phyloP scores from a whole-genome alignment of 176 grass and related monocot species.

The Puya raimondii region DNA sequence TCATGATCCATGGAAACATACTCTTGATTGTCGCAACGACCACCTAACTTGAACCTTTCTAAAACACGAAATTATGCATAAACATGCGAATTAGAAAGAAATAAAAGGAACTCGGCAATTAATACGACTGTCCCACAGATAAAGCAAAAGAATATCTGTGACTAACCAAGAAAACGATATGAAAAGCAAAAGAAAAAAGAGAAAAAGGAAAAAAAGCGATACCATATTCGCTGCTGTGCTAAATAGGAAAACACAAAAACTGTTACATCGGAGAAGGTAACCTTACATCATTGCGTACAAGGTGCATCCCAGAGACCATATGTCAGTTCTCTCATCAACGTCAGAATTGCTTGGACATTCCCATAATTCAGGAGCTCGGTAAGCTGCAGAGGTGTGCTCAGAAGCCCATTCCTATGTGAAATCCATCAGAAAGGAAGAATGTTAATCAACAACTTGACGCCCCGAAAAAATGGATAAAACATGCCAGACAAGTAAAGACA shows the following conservation, averaged over 20 bases:
- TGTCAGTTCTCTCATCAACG: slow-evolving; percentile 78
- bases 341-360: slow-evolving; percentile 52
- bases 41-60: no score
- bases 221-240: no score
- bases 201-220: no score
- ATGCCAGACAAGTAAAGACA: not conserved
- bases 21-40: no score
- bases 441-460: no score
- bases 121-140: no score
- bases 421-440: not conserved
- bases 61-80: no score
- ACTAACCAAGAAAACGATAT: not conserved
- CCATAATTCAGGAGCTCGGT: slow-evolving; percentile 78
- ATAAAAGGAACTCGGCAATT: no score
- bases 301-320: slow-evolving; percentile 85
- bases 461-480: not conserved
- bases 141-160: no score
- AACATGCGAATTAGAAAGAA: no score
- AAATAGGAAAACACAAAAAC: not conserved
- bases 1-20: no score
- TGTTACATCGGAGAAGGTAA: not conserved
- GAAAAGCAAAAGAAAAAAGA: not conserved
- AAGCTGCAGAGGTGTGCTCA: slow-evolving; percentile 59
- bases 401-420: slow-evolving; percentile 72
- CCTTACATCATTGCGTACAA: slow-evolving; percentile 76